These are phyloP conservation scores for Pestalotiopsis sp. DNA, from an alignment of 2,329 filamentous ascomycete genomes.

Conservation along the genomic window DNA sequence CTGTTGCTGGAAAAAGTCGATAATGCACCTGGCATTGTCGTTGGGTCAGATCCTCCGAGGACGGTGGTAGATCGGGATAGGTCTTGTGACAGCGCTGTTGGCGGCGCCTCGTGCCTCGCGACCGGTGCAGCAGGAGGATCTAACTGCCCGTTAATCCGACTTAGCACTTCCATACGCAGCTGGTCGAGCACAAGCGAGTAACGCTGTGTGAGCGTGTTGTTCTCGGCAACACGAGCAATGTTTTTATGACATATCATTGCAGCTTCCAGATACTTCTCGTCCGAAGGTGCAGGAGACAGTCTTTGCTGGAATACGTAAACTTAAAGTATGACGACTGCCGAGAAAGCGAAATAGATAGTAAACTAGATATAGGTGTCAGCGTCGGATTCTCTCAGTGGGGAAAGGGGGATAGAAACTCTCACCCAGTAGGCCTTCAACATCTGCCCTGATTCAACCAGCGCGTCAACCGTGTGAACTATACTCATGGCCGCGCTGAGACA, in stretches of 20 bases:
- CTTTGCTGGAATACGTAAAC: slow-evolving; percentile 22
- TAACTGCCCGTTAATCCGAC: slow-evolving; percentile 22
- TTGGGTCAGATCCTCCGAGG: background rate
- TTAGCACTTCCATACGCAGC: slow-evolving; percentile 19
- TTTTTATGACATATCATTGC: slow-evolving; percentile 22
- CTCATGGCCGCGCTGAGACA: slow-evolving; percentile 27
- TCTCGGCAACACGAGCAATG: slow-evolving; percentile 20
- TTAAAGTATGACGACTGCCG: slow-evolving; percentile 25
- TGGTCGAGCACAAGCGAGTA: slow-evolving; percentile 27
- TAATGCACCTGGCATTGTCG: background rate
- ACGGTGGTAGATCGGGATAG: background rate
- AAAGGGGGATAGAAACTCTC: background rate
- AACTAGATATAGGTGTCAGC: background rate
- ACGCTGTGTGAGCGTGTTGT: slow-evolving; percentile 22
- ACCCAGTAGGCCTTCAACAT: slow-evolving; percentile 33
- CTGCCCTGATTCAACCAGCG: slow-evolving; percentile 22
- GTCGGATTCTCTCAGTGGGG: background rate
- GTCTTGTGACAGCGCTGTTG: slow-evolving; percentile 23
- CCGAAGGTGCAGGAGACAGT: slow-evolving; percentile 8
- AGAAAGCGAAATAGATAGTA: slow-evolving; percentile 25
- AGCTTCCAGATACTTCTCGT: slow-evolving; percentile 17
- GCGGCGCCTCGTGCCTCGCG: background rate
- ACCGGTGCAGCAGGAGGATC: background rate
- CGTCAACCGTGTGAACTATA: slow-evolving; percentile 25
- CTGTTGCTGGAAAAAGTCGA: background rate